phyloP scores from a whole-genome alignment of 2,329 filamentous ascomycete genomes.

The Cercospora sesami region DNA sequence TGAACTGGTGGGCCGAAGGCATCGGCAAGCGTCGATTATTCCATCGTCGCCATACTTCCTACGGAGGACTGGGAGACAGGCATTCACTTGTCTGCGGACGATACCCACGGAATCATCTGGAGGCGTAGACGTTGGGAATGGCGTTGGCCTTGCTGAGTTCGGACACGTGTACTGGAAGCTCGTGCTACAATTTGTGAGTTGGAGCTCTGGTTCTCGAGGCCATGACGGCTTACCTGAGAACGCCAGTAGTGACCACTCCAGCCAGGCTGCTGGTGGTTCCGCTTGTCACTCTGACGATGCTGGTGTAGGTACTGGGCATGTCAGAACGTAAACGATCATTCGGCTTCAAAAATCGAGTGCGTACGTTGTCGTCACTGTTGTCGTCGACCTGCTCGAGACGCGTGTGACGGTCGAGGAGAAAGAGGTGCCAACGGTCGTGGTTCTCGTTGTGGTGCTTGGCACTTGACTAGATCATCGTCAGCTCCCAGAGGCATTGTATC shows the following conservation, averaged over 20 bases:
- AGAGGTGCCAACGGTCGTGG: conserved; percentile 1
- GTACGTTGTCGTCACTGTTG: conserved; percentile 4
- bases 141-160: neutral
- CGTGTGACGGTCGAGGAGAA: conserved; percentile 4
- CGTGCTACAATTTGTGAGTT: neutral
- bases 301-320: conserved; percentile 6
- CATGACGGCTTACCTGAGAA: neutral
- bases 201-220: neutral
- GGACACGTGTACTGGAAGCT: conserved; percentile 11
- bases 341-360: neutral
- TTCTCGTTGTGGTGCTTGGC: conserved; percentile 1
- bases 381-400: neutral
- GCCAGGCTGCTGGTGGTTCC: conserved; percentile 7
- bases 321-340: neutral
- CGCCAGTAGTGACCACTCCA: neutral
- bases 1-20: conserved; percentile 2
- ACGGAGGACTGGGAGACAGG: neutral
- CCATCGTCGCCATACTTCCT: neutral
- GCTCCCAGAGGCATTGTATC: neutral
- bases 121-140: conserved; percentile 1
- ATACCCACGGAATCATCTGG: neutral
- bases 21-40: conserved; percentile 5
- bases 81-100: neutral
- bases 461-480: neutral
- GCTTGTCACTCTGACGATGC: conserved; percentile 9